Percentiles rank a stretch among this genome's conserved stretches.
Conservation (phyloP, 2,329 filamentous ascomycete genomes). For the Dothiorella sarmentorum region DNA sequence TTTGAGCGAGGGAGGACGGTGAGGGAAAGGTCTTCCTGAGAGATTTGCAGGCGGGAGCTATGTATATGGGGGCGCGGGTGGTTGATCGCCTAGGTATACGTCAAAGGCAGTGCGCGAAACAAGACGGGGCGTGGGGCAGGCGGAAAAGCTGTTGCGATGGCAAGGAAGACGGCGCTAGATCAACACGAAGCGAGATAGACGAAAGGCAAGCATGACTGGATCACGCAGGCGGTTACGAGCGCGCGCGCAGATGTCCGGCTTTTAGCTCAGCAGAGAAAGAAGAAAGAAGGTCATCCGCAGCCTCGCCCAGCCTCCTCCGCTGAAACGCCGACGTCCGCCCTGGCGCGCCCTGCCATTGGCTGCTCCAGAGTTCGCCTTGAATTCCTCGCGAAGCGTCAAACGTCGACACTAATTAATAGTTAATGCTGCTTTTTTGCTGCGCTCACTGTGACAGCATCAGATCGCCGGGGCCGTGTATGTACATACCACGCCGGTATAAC, state of each 20-base stretch:
- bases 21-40: background rate
- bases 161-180: constrained; percentile 7
- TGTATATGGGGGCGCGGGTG: background rate
- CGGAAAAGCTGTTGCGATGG: background rate
- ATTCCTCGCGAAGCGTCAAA: background rate
- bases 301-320: background rate
- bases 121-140: constrained; percentile 9
- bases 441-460: background rate
- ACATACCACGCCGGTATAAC: too few species aligned
- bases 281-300: background rate
- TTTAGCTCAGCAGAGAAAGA: too few species aligned
- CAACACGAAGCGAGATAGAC: constrained; percentile 10
- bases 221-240: constrained; percentile 19
- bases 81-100: constrained; percentile 2
- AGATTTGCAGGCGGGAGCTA: constrained; percentile 4
- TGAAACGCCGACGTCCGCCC: background rate
- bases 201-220: constrained; percentile 13
- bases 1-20: background rate
- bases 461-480: background rate
- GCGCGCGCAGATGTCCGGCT: constrained; percentile 13
- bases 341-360: background rate
- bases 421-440: too few species aligned
- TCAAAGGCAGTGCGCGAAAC: background rate
- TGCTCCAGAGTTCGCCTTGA: background rate
- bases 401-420: too few species aligned